phyloP scores from a whole-genome alignment of 768 basidiomycete genomes.

The Suillus americanus region DNA sequence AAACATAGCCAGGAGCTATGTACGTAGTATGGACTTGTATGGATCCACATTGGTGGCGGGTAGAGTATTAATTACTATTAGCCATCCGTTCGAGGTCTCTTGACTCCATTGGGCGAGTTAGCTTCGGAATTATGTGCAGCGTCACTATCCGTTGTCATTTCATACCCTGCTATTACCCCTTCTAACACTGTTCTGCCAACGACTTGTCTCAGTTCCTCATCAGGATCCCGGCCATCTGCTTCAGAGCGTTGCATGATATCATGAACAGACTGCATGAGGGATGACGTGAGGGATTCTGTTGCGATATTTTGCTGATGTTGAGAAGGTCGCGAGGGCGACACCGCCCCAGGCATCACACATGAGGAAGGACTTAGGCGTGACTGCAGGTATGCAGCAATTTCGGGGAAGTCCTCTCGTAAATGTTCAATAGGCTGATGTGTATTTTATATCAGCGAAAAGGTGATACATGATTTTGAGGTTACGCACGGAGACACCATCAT shows the following conservation, averaged over 20 bases:
- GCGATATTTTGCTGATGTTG: conserved; percentile 67
- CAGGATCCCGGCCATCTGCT: conserved; percentile 60
- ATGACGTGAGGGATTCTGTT: conserved; percentile 68
- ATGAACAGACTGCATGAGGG: conserved; percentile 63
- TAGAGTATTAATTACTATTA: conserved; percentile 2
- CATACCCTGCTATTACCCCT: conserved; percentile 62
- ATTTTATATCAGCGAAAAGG: conserved; percentile 11
- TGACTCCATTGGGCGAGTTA: conserved; percentile 15
- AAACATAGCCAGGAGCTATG: not conserved
- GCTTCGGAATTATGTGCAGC: conserved; percentile 7
- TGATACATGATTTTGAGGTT: conserved; percentile 10
- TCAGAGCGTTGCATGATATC: conserved; percentile 65
- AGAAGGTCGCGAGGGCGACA: conserved; percentile 42
- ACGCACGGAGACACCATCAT: conserved; percentile 75
- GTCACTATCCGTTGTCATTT: conserved; percentile 36
- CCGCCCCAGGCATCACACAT: conserved; percentile 3
- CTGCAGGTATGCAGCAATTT: conserved; percentile 62
- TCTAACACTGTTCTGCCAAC: conserved; percentile 66
- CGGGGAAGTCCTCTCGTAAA: conserved; percentile 69
- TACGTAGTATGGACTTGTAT: not conserved
- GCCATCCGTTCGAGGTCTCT: conserved; percentile 28
- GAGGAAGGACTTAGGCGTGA: conserved; percentile 28
- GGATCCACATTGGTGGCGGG: not conserved
- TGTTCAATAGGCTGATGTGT: conserved; percentile 61
- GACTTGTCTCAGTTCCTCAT: conserved; percentile 59